phyloP scores from a whole-genome alignment of 2,329 filamentous ascomycete species.

The Emydomyces testavorans region DNA sequence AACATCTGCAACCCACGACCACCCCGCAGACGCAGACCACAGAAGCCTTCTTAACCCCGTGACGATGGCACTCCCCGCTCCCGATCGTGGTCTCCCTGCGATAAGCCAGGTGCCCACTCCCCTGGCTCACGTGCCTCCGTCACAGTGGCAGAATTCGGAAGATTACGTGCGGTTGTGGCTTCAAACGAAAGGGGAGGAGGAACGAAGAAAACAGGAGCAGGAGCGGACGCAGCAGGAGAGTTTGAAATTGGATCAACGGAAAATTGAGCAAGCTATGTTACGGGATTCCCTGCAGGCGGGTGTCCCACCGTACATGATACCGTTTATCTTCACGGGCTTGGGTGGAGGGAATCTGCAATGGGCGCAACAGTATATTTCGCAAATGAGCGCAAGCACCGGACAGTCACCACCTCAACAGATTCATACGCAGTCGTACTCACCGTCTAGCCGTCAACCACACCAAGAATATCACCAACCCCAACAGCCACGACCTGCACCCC shows the following conservation, averaged over 20 bases:
- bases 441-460: slow-evolving; percentile 30
- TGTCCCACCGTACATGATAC: slow-evolving; percentile 62
- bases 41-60: slow-evolving; percentile 55
- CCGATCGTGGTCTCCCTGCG: slow-evolving; percentile 19
- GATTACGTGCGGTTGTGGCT: slow-evolving; percentile 64
- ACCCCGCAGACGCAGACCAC: slow-evolving; percentile 14
- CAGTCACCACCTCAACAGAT: slow-evolving; percentile 31
- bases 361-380: slow-evolving; percentile 54
- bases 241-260: slow-evolving; percentile 59
- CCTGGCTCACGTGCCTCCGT: slow-evolving; percentile 41
- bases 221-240: slow-evolving; percentile 54
- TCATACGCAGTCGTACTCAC: slow-evolving; percentile 41
- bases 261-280: slow-evolving; percentile 61
- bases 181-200: slow-evolving; percentile 59
- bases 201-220: slow-evolving; percentile 60
- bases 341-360: slow-evolving; percentile 54
- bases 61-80: slow-evolving; percentile 49
- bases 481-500: slow-evolving; percentile 13
- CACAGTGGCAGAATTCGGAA: slow-evolving; percentile 55
- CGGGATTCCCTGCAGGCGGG: slow-evolving; percentile 56
- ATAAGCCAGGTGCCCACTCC: slow-evolving; percentile 38
- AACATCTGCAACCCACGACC: slow-evolving; percentile 18
- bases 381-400: slow-evolving; percentile 17
- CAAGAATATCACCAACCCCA: slow-evolving; percentile 17
- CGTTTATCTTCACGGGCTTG: slow-evolving; percentile 63